Conservation (phyloP, 305 asterid genomes). For the Rubia tinctorum region DNA sequence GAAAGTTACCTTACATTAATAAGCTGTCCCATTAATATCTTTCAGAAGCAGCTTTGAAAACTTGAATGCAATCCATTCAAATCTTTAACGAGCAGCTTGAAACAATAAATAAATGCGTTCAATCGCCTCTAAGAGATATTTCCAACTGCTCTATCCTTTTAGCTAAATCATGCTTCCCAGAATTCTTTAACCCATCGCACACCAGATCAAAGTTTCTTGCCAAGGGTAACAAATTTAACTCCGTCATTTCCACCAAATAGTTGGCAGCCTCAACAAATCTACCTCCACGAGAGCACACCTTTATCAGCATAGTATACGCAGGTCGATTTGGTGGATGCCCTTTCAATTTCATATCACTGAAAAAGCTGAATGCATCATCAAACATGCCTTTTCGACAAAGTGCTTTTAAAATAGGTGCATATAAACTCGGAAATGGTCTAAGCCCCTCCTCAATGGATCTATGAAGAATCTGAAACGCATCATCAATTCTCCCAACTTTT, state of each 20-base stretch:
- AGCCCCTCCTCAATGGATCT: conserved; percentile 80
- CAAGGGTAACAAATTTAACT: conserved; percentile 59
- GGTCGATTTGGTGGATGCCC: conserved; percentile 97
- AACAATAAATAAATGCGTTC: conserved; percentile 4
- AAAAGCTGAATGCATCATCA: conserved; percentile 90
- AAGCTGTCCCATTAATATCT: background rate
- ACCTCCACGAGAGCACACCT: conserved; percentile 85
- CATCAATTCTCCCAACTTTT: conserved; percentile 72
- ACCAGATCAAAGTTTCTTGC: conserved; percentile 86
- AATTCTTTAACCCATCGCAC: conserved; percentile 77
- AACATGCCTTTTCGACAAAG: conserved; percentile 68
- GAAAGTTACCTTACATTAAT: conserved; percentile 3
- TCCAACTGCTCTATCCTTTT: conserved; percentile 32
- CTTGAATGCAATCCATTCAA: background rate
- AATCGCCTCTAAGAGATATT: conserved; percentile 63
- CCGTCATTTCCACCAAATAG: conserved; percentile 92
- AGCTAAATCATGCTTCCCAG: conserved; percentile 93
- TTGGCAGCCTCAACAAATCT: conserved; percentile 89
- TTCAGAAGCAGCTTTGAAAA: background rate
- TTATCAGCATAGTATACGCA: conserved; percentile 80
- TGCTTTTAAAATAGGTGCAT: conserved; percentile 84
- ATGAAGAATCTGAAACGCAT: conserved; percentile 68
- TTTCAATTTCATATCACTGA: conserved; percentile 85
- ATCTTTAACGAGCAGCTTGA: background rate
- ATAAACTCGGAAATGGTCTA: conserved; percentile 87